Evolutionary conservation across 179 eudicot species (phyloP), one percentile per base, ranked within the genome.

Genomic region (Silene coronaria): DNA sequence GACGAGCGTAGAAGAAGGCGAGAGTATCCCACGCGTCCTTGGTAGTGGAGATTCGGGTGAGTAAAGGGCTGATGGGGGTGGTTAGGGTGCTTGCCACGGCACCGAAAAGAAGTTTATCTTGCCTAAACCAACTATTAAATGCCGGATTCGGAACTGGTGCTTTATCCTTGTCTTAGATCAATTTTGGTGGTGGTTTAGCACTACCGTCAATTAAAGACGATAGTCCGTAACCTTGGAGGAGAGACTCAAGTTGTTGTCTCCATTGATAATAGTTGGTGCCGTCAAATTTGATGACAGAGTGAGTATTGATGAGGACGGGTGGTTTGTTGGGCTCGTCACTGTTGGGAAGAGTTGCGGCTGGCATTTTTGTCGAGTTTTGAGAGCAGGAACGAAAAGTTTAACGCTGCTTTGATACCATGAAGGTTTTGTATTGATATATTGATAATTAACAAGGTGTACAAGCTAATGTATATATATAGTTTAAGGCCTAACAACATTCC

Each of bases 21-120:
- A 63, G 70, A 1, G 23, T 26, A 24, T 74, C 77, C 77, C 70
- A 74, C 5, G 70, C 77, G 1, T 63, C 70, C 9, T 74, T 27
- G 6, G 77, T 1, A 0, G 77, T 74, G 8, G 57, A 4, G 59
- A 36, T 0, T 0, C 24, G 38, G 22, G 19, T 61, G 1, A 63
- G 19, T 1, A 74, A 59, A 1, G 77, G 59, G 1, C 12, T 21
- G 6, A 74, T 11, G 6, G 5, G 1, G 11, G 70, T 13, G 32
- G 14, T 9, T 0, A 74, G 26, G 13, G 77, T 74, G 30, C 77
- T 58, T 1, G 22, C 53, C 0, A 74, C 5, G 23, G 70, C 69
- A 27, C 70, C 60, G 16, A 74, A 23, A 5, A 42, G 48, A 0
- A 72, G 66, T 8, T 32, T 28, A 3, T 72, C 66, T 58, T 72